phyloP scores from a whole-genome alignment of 495 filamentous ascomycete genomes.

The Aspergillus haitiensis region DNA sequence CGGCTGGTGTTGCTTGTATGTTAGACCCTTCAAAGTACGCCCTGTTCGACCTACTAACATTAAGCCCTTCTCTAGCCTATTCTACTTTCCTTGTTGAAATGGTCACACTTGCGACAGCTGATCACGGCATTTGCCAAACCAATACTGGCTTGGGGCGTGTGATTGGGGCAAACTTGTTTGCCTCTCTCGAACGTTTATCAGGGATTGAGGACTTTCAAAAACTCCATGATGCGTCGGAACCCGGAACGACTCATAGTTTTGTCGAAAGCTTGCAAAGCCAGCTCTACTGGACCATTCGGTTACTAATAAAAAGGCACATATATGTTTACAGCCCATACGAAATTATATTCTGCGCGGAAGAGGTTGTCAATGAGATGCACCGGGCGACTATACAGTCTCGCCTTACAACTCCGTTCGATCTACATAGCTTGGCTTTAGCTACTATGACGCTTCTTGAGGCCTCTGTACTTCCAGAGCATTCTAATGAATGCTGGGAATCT shows the following conservation, averaged over 20 bases:
- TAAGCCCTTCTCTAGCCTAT: constrained; percentile 35
- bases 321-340: constrained; percentile 56
- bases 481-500: constrained; percentile 45
- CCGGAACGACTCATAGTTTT: constrained; percentile 33
- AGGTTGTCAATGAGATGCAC: constrained; percentile 57
- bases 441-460: constrained; percentile 68
- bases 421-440: constrained; percentile 70
- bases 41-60: constrained; percentile 13
- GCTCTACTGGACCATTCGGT: constrained; percentile 70
- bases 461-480: constrained; percentile 48
- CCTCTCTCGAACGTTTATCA: constrained; percentile 42
- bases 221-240: constrained; percentile 34
- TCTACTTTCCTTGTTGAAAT: constrained; percentile 47
- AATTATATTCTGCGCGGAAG: constrained; percentile 61
- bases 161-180: constrained; percentile 39
- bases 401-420: constrained; percentile 59
- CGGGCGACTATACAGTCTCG: constrained; percentile 50
- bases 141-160: constrained; percentile 43
- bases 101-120: constrained; percentile 37
- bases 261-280: constrained; percentile 58
- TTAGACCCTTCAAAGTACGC: constrained; percentile 22
- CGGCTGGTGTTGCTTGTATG: constrained; percentile 70
- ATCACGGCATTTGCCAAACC: constrained; percentile 44
- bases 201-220: constrained; percentile 43
- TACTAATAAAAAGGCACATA: constrained; percentile 61